These are phyloP conservation scores for Carex scoparia DNA, from an alignment of 176 grass and related monocot species.

Conservation along the genomic window DNA sequence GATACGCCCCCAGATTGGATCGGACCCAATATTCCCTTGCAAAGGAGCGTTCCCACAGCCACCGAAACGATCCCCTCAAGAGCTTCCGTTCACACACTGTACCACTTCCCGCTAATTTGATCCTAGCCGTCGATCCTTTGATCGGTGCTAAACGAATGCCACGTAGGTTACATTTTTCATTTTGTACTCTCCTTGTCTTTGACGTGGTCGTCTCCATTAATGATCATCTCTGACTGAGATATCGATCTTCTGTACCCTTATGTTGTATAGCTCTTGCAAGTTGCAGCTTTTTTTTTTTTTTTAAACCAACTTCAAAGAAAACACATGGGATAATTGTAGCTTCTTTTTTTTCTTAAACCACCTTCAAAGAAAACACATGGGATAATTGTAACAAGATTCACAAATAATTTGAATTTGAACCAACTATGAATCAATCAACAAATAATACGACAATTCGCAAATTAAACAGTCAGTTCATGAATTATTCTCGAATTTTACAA, in stretches of 20 bases:
- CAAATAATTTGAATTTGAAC: no score
- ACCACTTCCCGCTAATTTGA: neutral
- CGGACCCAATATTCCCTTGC: neutral
- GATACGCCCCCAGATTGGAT: neutral
- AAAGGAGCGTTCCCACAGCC: neutral
- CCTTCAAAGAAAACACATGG: no score
- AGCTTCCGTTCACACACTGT: conserved; percentile 19
- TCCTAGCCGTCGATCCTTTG: neutral
- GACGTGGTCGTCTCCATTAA: conserved; percentile 1
- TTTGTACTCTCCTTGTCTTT: neutral
- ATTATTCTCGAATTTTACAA: no score
- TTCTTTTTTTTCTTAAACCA: no score
- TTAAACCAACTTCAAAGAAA: neutral
- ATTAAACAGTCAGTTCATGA: no score
- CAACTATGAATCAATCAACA: no score
- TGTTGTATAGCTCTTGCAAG: neutral
- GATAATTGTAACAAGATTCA: no score
- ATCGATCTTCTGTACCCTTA: neutral
- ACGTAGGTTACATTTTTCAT: neutral
- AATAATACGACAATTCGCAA: no score
- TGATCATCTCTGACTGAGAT: neutral
- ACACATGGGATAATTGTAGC: no score
- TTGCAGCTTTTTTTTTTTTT: no score
- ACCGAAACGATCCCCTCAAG: neutral
- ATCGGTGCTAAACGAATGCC: neutral